Base-by-base conservation (phyloP, 176 grass and related monocot species). In the Pharus latifolius region DNA sequence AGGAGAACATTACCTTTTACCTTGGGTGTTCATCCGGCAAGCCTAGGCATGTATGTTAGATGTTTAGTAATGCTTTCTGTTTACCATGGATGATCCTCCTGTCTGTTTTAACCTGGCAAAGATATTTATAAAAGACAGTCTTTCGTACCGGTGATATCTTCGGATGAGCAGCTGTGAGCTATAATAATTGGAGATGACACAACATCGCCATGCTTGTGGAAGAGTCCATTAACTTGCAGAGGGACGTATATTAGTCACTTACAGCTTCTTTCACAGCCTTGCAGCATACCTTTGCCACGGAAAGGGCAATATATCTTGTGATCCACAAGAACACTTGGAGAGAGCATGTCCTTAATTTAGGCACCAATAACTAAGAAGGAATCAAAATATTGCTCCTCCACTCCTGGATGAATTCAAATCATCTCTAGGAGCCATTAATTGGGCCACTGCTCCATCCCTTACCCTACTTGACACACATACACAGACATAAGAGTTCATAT, bases 331-430 rank as follows among this genome's bases (percentile, higher is more conserved):
- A 56, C 47, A 85, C 23, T 30, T 24, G 42, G 41, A 56, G n/a
- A 48, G 29, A 48, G 9, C 49, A 50, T 56, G 66, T 63, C 49
- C 49, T 65, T 48, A n/a, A n/a, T 40, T 18, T 24, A 56, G 60
- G 30, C 28, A 68, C 22, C 12, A 57, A 38, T 9, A 4, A 38
- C 9, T 38, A 9, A 66, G 60, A 55, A 72, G 60, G 51, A 78
- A 43, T 60, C 10, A 47, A 49, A 42, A 62, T 33, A 66, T 8
- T 45, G 34, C 63, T 55, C 24, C 56, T 65, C 41, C 17, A 28
- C 84, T 91, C 90, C 90, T 84, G 96, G 96, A 99, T 91, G 87
- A 91, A 86, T 38, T 10, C 78, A 72, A 75, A 95, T 77, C 96
- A 91, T 91, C 90, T 79, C 90, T 79, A 91, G 67, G 84, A 91